Base-by-base conservation (phyloP, 1,284 basidiomycete species). In the Rhodofomes roseus region DNA sequence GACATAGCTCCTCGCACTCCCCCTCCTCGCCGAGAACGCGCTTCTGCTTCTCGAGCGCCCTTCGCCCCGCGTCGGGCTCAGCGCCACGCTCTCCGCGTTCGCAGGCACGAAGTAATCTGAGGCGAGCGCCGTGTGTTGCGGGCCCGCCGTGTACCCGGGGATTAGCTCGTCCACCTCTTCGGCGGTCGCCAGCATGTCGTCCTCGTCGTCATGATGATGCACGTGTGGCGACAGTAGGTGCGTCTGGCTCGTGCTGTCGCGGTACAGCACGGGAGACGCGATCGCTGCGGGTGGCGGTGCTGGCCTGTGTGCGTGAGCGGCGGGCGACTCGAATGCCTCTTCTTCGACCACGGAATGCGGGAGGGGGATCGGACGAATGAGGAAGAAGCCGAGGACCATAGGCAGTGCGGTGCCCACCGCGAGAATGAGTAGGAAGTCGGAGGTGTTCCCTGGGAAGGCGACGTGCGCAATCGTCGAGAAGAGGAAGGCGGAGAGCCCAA, bases 401-500 rank as follows among this genome's bases (percentile, higher is more conserved):
- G 89, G 87, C 2, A 86, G 61, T 1, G 86, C 78, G 1, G 89
- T 90, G 1, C 92, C 92, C 2, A 89, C 68, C 0, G 87, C 81
- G 11, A 94, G 82, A n/a, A 90, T 70, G 0, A 86, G 75, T 2
- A 94, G 74, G 58, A 93, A 86, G 4, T 82, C 81, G 3, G 83
- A 85, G 0, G 88, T 90, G 65, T 92, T 79, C 0, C 89, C 91
- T 0, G 87, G 84, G 63, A 85, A 93, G 29, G 87, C 66, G 0
- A 78, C 63, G 58, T 90, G 85, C 0, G 88, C 84, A 20, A 92
- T 70, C 0, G 83, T 79, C 23, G 87, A 87, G 74, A 93, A 94
- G 60, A 89, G 77, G 74, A 93, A 93, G 0, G 92, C 92, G 8
- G 89, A 92, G 5, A 94, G 79, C 0, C 92, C 92, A 61, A 92